Evolutionary conservation across 1,284 basidiomycete species (phyloP).

Genomic region (Apiotrichum siamense): DNA sequence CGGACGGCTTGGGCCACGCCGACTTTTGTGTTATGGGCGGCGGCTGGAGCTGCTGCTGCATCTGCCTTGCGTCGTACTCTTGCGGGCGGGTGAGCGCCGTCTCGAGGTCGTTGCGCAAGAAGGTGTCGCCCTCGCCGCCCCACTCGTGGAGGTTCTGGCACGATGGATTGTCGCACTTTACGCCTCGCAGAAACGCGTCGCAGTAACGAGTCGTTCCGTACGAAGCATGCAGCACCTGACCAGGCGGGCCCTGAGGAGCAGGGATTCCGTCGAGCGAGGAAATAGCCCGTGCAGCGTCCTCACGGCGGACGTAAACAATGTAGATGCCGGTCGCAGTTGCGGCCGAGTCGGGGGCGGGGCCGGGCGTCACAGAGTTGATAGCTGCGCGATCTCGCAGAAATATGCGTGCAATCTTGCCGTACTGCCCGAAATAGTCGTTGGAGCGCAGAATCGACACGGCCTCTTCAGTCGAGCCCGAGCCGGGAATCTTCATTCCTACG

Average conservation of each 20-base stretch:
- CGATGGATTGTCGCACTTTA: constrained; percentile 62
- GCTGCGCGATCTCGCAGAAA: constrained; percentile 79
- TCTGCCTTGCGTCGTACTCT: constrained; percentile 44
- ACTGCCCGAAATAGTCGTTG: constrained; percentile 96
- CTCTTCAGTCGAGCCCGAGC: constrained; percentile 71
- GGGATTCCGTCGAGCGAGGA: constrained; percentile 85
- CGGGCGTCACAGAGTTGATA: constrained; percentile 48
- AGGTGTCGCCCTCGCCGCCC: constrained; percentile 96
- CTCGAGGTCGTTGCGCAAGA: constrained; percentile 84
- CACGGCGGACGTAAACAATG: constrained; percentile 89
- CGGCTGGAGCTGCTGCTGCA: constrained; percentile 30
- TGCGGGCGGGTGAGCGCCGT: constrained; percentile 56
- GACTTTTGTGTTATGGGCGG: constrained; percentile 29
- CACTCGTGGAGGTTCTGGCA: constrained; percentile 97
- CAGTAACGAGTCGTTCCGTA: constrained; percentile 98
- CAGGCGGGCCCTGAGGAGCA: constrained; percentile 67
- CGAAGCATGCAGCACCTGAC: constrained; percentile 79
- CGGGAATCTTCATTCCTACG: constrained; percentile 78
- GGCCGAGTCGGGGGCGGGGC: constrained; percentile 46
- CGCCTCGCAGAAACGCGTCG: constrained; percentile 85
- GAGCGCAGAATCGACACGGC: constrained; percentile 89
- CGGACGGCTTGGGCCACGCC: constrained; percentile 34
- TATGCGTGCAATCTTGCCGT: constrained; percentile 96
- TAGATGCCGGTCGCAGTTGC: constrained; percentile 74
- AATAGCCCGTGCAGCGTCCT: constrained; percentile 92